These are phyloP conservation scores for Leccinum fuscescens DNA, from an alignment of 1,284 basidiomycete genomes.

Conservation along the genomic window DNA sequence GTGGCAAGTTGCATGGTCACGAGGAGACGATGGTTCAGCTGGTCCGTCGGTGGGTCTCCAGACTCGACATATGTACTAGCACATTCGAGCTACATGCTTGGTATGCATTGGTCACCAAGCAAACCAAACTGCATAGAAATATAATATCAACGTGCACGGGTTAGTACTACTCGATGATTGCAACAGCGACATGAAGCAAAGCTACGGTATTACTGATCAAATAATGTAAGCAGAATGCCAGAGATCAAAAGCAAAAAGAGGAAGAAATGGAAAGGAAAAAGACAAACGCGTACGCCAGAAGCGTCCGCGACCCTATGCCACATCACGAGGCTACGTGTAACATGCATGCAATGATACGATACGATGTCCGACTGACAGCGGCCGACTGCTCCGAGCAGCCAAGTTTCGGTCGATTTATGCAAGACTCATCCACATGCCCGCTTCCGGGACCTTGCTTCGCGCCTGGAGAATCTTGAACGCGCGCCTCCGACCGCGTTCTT, in stretches of 20 bases:
- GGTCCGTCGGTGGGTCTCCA: neutral
- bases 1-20: neutral
- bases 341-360: neutral
- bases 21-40: neutral
- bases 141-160: slow-evolving; percentile 19
- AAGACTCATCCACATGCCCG: slow-evolving; percentile 78
- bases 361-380: neutral
- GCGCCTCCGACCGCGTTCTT: slow-evolving; percentile 51
- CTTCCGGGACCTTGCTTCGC: slow-evolving; percentile 56
- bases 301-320: slow-evolving; percentile 8
- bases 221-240: slow-evolving; percentile 26
- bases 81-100: neutral
- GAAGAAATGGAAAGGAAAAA: neutral
- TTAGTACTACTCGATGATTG: slow-evolving; percentile 20
- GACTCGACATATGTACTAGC: neutral
- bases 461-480: slow-evolving; percentile 68
- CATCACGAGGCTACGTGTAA: slow-evolving; percentile 1
- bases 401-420: slow-evolving; percentile 34
- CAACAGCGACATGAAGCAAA: slow-evolving; percentile 34
- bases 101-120: neutral
- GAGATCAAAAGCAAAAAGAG: slow-evolving; percentile 1
- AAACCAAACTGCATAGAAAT: slow-evolving; percentile 5
- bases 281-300: slow-evolving; percentile 12
- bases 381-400: neutral
- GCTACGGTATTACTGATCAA: slow-evolving; percentile 34